Conservation (phyloP, 257 asterid species). For the Solanum corneliomulleri region DNA sequence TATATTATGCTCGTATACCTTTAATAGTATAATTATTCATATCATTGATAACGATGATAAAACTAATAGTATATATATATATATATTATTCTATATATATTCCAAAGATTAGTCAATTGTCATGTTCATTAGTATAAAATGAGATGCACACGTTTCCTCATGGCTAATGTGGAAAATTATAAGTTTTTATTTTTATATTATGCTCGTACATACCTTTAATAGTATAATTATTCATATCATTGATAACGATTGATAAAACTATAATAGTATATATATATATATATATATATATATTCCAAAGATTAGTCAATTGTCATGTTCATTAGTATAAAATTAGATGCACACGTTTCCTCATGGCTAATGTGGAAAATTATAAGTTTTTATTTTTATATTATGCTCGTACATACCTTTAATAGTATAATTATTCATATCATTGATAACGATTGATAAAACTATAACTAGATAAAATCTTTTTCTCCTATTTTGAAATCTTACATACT, state of each 20-base stretch:
- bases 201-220: too few relatives aligned
- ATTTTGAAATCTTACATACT: background rate
- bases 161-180: background rate
- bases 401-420: too few relatives aligned
- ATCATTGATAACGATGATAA: too few relatives aligned
- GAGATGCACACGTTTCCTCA: background rate
- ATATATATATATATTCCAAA: background rate
- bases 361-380: background rate
- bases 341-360: background rate
- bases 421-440: background rate
- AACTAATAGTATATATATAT: background rate
- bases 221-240: background rate
- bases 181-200: too few relatives aligned
- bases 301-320: background rate
- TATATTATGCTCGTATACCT: too few relatives aligned
- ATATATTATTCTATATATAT: background rate
- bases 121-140: too few relatives aligned
- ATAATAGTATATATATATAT: too few relatives aligned
- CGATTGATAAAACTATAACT: background rate
- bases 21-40: too few relatives aligned
- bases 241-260: background rate
- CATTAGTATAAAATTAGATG: background rate
- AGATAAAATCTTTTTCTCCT: background rate
- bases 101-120: background rate
- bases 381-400: too few relatives aligned